phyloP scores from a whole-genome alignment of 345 rosid species.

The Murraya paniculata region DNA sequence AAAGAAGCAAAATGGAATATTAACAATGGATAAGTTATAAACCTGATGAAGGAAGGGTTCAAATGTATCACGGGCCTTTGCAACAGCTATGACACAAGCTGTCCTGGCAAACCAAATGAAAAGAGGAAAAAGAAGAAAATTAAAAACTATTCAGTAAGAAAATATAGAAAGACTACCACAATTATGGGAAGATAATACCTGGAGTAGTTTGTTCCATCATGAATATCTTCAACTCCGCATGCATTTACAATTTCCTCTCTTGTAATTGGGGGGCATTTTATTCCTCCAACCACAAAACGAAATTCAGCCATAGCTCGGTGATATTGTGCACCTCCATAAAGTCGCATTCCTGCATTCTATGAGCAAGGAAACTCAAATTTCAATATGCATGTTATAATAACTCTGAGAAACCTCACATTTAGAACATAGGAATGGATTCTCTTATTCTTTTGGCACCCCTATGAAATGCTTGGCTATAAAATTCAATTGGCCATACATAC shows the following conservation, averaged over 20 bases:
- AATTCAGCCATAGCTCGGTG: conserved; percentile 98
- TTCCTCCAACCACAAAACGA: conserved; percentile 89
- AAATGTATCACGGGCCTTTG: conserved; percentile 93
- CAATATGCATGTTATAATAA: neutral
- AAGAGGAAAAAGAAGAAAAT: conserved; percentile 3
- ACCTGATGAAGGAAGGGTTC: conserved; percentile 97
- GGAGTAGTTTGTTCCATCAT: conserved; percentile 95
- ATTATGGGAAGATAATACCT: conserved; percentile 41
- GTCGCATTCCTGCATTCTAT: conserved; percentile 95
- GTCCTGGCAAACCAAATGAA: conserved; percentile 55
- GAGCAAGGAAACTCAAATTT: neutral
- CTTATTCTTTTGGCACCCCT: neutral
- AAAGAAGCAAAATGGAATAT: neutral
- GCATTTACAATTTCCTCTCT: conserved; percentile 96
- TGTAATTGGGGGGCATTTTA: conserved; percentile 85
- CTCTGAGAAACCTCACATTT: neutral
- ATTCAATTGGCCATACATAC: neutral
- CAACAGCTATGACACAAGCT: conserved; percentile 96
- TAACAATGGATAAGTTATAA: neutral
- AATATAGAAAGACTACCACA: conserved; percentile 16
- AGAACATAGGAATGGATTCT: neutral
- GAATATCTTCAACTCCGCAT: conserved; percentile 96
- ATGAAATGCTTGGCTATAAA: neutral
- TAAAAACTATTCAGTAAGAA: neutral
- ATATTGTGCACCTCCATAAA: conserved; percentile 96